phyloP scores from a whole-genome alignment of 441 rosid genomes.

The Croton setiger region DNA sequence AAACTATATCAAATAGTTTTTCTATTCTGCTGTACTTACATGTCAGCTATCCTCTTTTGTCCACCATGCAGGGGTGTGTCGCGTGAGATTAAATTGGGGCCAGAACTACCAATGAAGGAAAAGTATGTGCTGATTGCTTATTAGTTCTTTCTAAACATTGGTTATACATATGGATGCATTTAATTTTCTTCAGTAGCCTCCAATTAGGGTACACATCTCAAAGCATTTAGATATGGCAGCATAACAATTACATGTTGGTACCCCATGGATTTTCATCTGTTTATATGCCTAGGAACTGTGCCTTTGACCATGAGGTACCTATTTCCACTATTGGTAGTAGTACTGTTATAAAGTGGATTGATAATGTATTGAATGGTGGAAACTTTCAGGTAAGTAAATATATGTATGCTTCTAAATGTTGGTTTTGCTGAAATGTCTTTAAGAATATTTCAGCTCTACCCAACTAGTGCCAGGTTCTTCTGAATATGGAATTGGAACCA shows the following conservation, averaged over 20 bases:
- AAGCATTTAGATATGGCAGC: background rate
- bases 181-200: background rate
- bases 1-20: background rate
- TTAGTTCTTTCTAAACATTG: conserved; percentile 9
- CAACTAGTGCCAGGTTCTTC: background rate
- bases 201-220: background rate
- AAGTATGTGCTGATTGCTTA: conserved; percentile 53
- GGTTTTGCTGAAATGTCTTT: background rate
- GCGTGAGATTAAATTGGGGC: conserved; percentile 43
- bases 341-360: background rate
- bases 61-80: conserved; percentile 42
- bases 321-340: background rate
- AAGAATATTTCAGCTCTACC: background rate
- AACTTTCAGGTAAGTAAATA: background rate
- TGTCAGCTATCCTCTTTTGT: background rate
- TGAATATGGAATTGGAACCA: background rate
- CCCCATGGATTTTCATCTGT: background rate
- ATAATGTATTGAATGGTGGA: background rate
- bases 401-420: background rate
- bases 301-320: background rate
- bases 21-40: background rate
- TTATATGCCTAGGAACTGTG: background rate
- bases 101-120: conserved; percentile 58
- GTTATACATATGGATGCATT: background rate
- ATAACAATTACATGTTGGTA: background rate